Percentiles rank a stretch among this genome's conserved stretches.
Evolutionary conservation across 257 asterid genomes (phyloP).

Genomic region (Gynochthodes officinalis): DNA sequence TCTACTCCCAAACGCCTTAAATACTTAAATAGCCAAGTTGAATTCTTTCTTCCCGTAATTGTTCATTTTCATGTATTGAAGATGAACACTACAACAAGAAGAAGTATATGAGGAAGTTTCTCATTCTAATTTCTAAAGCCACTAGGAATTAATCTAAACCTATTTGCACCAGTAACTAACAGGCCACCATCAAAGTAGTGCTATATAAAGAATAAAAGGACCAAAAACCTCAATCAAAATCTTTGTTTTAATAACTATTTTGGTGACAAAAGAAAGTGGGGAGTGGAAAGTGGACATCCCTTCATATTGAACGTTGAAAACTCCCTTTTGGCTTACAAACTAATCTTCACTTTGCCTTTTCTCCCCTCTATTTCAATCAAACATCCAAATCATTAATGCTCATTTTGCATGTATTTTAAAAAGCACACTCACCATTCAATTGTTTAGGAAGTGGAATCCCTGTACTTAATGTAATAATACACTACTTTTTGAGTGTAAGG

Average conservation of each 20-base stretch:
- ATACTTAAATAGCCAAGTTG: too few relatives aligned
- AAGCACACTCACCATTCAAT: not conserved
- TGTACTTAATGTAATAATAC: constrained; percentile 3
- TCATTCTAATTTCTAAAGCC: not conserved
- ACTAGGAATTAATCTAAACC: not conserved
- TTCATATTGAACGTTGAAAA: constrained; percentile 15
- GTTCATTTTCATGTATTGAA: too few relatives aligned
- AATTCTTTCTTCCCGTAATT: too few relatives aligned
- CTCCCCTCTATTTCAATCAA: constrained; percentile 21
- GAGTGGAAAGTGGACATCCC: constrained; percentile 12
- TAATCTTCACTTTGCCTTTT: constrained; percentile 8
- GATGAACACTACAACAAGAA: too few relatives aligned
- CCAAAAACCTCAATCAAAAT: not conserved
- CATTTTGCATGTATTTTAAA: not conserved
- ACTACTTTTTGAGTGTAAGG: not conserved
- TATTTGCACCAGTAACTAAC: not conserved
- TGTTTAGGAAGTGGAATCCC: constrained; percentile 26
- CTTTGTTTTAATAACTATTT: not conserved
- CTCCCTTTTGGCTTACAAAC: constrained; percentile 14
- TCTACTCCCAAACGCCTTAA: too few relatives aligned
- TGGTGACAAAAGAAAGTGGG: constrained; percentile 7
- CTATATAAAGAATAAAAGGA: not conserved
- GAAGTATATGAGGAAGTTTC: not conserved
- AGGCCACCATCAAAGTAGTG: not conserved
- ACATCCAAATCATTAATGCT: constrained; percentile 5